Base-by-base conservation (phyloP, 108 stramenopile genomes). In the Hondaea fermentalgiana region DNA sequence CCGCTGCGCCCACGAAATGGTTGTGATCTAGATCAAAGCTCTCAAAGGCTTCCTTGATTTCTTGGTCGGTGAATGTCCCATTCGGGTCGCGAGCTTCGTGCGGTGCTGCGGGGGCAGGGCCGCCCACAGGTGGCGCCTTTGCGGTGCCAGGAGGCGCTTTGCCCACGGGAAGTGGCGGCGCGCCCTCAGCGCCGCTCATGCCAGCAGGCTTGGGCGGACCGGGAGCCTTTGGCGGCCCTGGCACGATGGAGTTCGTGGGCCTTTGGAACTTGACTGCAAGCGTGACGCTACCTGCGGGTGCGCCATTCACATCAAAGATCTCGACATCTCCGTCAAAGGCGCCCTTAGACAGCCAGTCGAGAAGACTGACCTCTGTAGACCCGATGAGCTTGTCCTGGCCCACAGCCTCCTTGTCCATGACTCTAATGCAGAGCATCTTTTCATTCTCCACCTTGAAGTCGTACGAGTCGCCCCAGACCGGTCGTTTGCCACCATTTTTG, bases 311-410 rank as follows among this genome's bases (percentile, higher is more conserved):
- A 87, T 96, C 96, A 25, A 94, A 64, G 60, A 96, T 87, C 45
- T 95, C 94, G 28, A 96, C 90, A 28, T 94, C 92, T 19, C 95
- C 96, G 89, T 95, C 89, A 87, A 94, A 96, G 35, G 88, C 87
- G 25, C 95, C 95, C 64, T 92, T 93, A 0, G 95, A 95, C 10
- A 96, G 93, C 96, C 95, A 96, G 28, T 96, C 96, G 69, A 96
- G 91, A 72, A 96, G 95, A 44, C 93, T 91, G 25, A 95, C 94
- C 76, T 93, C 93, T 12, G 95, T 93, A 42, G 64, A 90, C 12
- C 96, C 96, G 95, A 96, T 95, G 71, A 95, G 95, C 88, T 95
- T 96, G 90, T 96, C 95, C 21, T 93, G 92, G 42, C 96, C 95
- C n/a, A 96, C 95, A 58, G 93, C 60, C 88, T 94, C 95, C 92